These are phyloP conservation scores for Elaeagnus macrophylla DNA, from an alignment of 306 rosid genomes.

Conservation along the genomic window DNA sequence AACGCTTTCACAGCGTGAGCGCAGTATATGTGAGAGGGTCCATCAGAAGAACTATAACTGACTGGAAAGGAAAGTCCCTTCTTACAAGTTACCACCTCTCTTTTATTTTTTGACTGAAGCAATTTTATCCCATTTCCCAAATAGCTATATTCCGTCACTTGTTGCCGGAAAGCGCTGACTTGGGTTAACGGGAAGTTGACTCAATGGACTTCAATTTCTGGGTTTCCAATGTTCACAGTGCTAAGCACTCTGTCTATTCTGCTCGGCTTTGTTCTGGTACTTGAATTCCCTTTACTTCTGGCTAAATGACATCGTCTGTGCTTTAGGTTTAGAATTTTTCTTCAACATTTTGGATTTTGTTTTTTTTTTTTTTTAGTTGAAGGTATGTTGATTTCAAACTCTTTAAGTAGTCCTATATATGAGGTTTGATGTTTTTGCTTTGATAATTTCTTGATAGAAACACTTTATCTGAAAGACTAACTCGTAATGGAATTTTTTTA, in stretches of 20 bases:
- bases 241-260: slow-evolving; percentile 47
- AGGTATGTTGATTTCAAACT: too few relatives aligned
- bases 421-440: too few relatives aligned
- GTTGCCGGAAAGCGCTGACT: slow-evolving; percentile 11
- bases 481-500: too few relatives aligned
- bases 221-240: slow-evolving; percentile 45
- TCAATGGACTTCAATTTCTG: slow-evolving; percentile 71
- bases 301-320: too few relatives aligned
- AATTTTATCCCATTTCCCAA: slow-evolving; percentile 11
- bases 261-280: slow-evolving; percentile 68
- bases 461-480: too few relatives aligned
- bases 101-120: too few relatives aligned
- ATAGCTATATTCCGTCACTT: not conserved
- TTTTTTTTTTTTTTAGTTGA: too few relatives aligned
- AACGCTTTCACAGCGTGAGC: slow-evolving; percentile 32
- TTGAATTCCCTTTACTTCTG: not conserved
- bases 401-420: too few relatives aligned
- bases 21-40: too few relatives aligned
- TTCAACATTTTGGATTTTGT: too few relatives aligned
- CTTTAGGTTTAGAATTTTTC: too few relatives aligned
- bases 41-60: not conserved
- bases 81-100: not conserved
- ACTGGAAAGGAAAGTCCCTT: slow-evolving; percentile 8
- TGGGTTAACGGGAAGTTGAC: slow-evolving; percentile 16
- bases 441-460: too few relatives aligned